Percentiles rank a stretch among this genome's conserved stretches.
Evolutionary conservation across 2,329 filamentous ascomycete genomes (phyloP).

Genomic region (Rhexocercosporidium sp.): DNA sequence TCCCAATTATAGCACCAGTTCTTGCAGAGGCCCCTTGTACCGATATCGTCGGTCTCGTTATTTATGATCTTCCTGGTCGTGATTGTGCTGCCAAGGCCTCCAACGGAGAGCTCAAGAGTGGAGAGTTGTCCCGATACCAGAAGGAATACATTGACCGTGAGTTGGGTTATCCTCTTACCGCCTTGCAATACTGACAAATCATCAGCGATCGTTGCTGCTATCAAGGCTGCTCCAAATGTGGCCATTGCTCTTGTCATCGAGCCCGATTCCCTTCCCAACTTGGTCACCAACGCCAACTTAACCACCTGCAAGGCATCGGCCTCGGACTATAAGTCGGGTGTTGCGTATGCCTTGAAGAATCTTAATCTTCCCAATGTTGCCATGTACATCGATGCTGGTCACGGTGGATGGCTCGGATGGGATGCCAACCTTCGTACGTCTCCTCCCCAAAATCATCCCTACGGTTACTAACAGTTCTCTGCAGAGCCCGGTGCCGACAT

Average conservation of each 20-base stretch:
- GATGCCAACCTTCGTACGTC: conserved; percentile 52
- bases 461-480: not conserved
- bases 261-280: conserved; percentile 63
- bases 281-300: conserved; percentile 60
- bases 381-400: conserved; percentile 63
- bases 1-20: conserved; percentile 52
- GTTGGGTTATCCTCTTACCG: conserved; percentile 49
- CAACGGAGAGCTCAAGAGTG: conserved; percentile 60
- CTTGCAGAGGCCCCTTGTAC: conserved; percentile 53
- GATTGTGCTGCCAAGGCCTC: conserved; percentile 62
- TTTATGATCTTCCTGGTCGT: conserved; percentile 63
- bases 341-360: conserved; percentile 55
- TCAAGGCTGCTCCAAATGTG: conserved; percentile 32
- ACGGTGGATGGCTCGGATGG: conserved; percentile 65
- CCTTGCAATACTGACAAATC: conserved; percentile 50
- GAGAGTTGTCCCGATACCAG: conserved; percentile 60
- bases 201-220: conserved; percentile 42
- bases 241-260: conserved; percentile 47
- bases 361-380: conserved; percentile 61
- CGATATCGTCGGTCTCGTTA: conserved; percentile 52
- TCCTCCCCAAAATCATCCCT: not conserved
- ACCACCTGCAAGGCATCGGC: conserved; percentile 55
- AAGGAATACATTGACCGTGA: conserved; percentile 54
- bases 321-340: conserved; percentile 55
- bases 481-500: conserved; percentile 51